Conservation (phyloP, 306 rosid species). For the Dryas alaskensis region DNA sequence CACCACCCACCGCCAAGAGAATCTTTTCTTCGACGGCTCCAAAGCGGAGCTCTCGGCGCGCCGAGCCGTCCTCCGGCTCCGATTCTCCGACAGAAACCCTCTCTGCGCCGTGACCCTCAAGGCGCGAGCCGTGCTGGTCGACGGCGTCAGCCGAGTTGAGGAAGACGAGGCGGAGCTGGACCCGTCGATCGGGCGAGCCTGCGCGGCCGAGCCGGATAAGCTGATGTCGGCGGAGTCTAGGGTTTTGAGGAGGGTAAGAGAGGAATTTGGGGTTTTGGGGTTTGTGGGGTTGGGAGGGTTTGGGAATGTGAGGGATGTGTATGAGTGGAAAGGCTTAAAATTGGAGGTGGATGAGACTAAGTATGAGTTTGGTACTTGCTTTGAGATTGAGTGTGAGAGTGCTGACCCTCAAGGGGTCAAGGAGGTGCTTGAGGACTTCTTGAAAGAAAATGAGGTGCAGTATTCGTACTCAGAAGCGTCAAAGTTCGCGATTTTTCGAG, state of each 20-base stretch:
- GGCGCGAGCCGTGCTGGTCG: conserved; percentile 62
- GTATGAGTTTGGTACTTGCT: conserved; percentile 65
- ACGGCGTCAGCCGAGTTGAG: conserved; percentile 88
- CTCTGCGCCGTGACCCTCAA: conserved; percentile 73
- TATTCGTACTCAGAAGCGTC: no score
- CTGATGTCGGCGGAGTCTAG: conserved; percentile 57
- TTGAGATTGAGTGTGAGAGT: conserved; percentile 91
- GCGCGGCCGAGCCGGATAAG: conserved; percentile 61
- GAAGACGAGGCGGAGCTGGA: conserved; percentile 85
- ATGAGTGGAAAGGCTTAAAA: conserved; percentile 82
- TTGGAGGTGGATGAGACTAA: conserved; percentile 85
- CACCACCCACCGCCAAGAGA: conserved; percentile 66
- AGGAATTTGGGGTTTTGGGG: conserved; percentile 65
- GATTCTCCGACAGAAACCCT: conserved; percentile 55
- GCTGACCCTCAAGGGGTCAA: conserved; percentile 69
- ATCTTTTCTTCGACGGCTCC: conserved; percentile 81
- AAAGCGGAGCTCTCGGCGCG: conserved; percentile 52
- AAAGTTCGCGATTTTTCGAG: no score
- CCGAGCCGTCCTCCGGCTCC: conserved; percentile 67
- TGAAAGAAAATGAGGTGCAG: conserved; percentile 60
- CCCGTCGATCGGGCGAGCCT: conserved; percentile 47
- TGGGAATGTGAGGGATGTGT: conserved; percentile 70
- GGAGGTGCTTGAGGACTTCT: conserved; percentile 53
- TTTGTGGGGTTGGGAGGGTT: conserved; percentile 79
- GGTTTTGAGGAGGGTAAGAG: conserved; percentile 66